phyloP scores from a whole-genome alignment of 805 yeast genomes.

The Candida sakaeoensis region DNA sequence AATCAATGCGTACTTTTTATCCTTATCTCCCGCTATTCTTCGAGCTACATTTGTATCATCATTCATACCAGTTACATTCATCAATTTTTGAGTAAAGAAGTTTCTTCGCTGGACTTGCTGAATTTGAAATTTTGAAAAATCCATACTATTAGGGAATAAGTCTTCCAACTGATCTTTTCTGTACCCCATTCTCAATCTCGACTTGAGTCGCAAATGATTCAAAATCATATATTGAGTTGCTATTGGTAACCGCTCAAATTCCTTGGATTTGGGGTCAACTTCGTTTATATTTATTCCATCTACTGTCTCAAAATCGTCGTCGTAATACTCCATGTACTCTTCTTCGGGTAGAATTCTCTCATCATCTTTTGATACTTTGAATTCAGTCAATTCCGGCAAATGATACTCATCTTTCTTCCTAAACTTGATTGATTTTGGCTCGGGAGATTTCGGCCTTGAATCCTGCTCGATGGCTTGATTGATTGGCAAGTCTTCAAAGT shows the following conservation, averaged over 20 bases:
- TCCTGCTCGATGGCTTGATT: constrained; percentile 7
- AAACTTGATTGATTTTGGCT: constrained; percentile 23
- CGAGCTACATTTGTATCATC: constrained; percentile 46
- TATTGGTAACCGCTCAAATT: constrained; percentile 72
- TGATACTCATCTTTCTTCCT: constrained; percentile 77
- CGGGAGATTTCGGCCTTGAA: constrained; percentile 5
- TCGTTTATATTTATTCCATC: constrained; percentile 67
- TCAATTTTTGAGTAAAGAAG: constrained; percentile 79
- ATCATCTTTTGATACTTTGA: constrained; percentile 55
- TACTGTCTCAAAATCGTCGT: constrained; percentile 50
- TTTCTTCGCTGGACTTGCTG: constrained; percentile 90
- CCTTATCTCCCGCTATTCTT: constrained; percentile 81
- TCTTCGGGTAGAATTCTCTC: constrained; percentile 69
- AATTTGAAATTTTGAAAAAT: constrained; percentile 89
- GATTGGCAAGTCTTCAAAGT: constrained; percentile 18
- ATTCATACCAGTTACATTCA: constrained; percentile 81
- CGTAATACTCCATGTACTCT: constrained; percentile 61
- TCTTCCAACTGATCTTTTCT: constrained; percentile 81
- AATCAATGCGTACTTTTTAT: constrained; percentile 68
- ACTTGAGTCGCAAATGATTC: constrained; percentile 75
- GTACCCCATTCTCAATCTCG: constrained; percentile 93
- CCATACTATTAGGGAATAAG: constrained; percentile 80
- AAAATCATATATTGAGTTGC: constrained; percentile 85
- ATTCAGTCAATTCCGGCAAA: constrained; percentile 64
- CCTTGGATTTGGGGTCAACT: constrained; percentile 80